These are phyloP conservation scores for Amesomyces nigricolor DNA, from an alignment of 2,329 filamentous ascomycete genomes.

Conservation along the genomic window DNA sequence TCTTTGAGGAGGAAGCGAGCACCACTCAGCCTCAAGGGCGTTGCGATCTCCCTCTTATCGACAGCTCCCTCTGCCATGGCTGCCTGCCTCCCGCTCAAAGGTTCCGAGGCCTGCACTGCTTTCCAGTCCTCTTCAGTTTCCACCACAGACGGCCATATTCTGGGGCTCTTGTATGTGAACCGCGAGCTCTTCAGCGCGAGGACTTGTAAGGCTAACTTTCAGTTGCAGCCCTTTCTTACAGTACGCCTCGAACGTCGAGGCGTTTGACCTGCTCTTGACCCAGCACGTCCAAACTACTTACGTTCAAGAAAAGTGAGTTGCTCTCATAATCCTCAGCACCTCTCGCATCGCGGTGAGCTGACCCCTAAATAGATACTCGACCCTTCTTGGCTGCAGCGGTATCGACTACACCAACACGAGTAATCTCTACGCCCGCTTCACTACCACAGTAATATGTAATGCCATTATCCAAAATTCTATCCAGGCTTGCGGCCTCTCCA, in stretches of 20 bases:
- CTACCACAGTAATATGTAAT: slow-evolving; percentile 88
- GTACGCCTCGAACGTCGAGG: slow-evolving; percentile 66
- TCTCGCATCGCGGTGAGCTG: slow-evolving; percentile 14
- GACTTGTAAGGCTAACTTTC: not conserved
- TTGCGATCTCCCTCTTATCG: slow-evolving; percentile 28
- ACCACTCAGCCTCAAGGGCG: slow-evolving; percentile 11
- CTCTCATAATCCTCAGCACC: not conserved
- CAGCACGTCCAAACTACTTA: slow-evolving; percentile 71
- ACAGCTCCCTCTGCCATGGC: slow-evolving; percentile 35
- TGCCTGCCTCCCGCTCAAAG: slow-evolving; percentile 60
- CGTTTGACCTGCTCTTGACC: slow-evolving; percentile 71
- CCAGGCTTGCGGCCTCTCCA: slow-evolving; percentile 58
- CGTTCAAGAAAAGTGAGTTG: slow-evolving; percentile 67
- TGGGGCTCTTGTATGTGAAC: slow-evolving; percentile 57
- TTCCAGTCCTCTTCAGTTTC: slow-evolving; percentile 69
- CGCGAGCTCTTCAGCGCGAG: not conserved
- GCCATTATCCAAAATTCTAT: slow-evolving; percentile 87
- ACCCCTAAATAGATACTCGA: slow-evolving; percentile 62
- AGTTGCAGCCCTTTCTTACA: slow-evolving; percentile 70
- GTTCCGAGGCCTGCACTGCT: slow-evolving; percentile 65
- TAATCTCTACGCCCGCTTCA: slow-evolving; percentile 86
- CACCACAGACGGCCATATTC: slow-evolving; percentile 53
- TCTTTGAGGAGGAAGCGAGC: slow-evolving; percentile 15
- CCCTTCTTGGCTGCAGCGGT: slow-evolving; percentile 71
- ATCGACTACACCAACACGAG: slow-evolving; percentile 74